phyloP scores from a whole-genome alignment of 202 grass and related monocot genomes.

The Panicum hallii region DNA sequence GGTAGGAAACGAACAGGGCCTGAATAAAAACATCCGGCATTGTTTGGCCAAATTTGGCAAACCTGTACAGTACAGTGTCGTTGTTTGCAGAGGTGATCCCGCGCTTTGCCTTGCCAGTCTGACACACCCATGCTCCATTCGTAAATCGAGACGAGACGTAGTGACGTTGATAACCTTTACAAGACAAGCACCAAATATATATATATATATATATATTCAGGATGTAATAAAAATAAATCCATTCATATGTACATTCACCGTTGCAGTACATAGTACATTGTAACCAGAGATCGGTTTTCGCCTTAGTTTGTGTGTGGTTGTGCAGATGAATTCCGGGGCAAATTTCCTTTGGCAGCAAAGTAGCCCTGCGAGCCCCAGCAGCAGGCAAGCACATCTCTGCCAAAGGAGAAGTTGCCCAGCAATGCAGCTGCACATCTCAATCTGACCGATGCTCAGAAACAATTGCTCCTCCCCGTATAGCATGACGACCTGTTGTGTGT shows the following conservation, averaged over 20 bases:
- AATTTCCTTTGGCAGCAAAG: slow-evolving; percentile 62
- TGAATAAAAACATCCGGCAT: slow-evolving; percentile 34
- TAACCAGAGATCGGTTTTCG: background rate
- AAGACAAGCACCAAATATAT: slow-evolving; percentile 6
- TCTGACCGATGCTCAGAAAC: background rate
- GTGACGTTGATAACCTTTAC: slow-evolving; percentile 7
- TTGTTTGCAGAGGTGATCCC: background rate
- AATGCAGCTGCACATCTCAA: slow-evolving; percentile 60
- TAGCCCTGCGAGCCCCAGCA: background rate
- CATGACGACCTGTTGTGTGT: background rate
- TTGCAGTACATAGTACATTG: background rate
- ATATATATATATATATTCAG: background rate
- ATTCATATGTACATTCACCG: background rate
- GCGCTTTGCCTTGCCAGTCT: background rate
- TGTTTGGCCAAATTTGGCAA: background rate
- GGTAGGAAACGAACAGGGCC: too few relatives aligned
- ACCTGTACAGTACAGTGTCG: slow-evolving; percentile 12
- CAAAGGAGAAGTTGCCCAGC: slow-evolving; percentile 58
- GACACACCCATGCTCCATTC: background rate
- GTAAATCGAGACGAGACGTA: slow-evolving; percentile 24
- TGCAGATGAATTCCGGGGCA: slow-evolving; percentile 59
- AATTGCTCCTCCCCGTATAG: background rate
- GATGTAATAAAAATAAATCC: background rate
- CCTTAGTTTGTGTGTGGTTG: background rate
- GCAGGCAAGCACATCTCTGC: slow-evolving; percentile 32